Evolutionary conservation across 108 stramenopile species (phyloP), one percentile per base, ranked within the genome.

Genomic region (Nitzschia putrida): DNA sequence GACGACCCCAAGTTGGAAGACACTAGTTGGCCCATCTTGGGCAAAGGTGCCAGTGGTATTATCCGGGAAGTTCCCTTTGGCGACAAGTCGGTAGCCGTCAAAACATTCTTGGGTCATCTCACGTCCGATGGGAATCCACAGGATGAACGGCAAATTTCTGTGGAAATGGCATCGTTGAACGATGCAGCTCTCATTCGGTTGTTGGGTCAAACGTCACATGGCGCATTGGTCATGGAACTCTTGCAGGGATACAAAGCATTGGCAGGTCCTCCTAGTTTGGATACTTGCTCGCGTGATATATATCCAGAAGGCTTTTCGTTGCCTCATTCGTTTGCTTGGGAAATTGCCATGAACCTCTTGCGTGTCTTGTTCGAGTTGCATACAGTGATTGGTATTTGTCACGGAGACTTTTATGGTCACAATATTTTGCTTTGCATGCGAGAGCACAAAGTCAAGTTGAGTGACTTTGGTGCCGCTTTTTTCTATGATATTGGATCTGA

Each of bases 351-450:
- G 23, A 68, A 61, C 11, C 57, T 84, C 7, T 56, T 80, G 41
- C 53, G 71, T 13, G 83, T 68, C 0, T 57, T 86, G 53, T 39
- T 40, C n/a, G 60, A 74, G 54, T 58, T 89, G 43, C 84, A 85
- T 53, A 20, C 44, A 3, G 42, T 40, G 0, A 50, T 57, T 18
- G 85, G 83, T 0, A 81, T 89, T 61, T 82, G 83, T 61, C 88
- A 89, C 64, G 85, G 84, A 11, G 88, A 89, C 63, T 84, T 89
- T 77, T 89, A 89, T 58, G 83, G 64, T 11, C 88, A 89, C 63
- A 89, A 89, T 43, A 84, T 89, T 58, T 66, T 89, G 61, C 57
- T 89, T 44, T 52, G n/a, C 0, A 23, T 53, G 13, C n/a, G 65
- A 13, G 11, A 41, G 14, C 52, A 55, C 21, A 49, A 64, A 3